These are phyloP conservation scores for Roridomyces roridus DNA, from an alignment of 768 basidiomycete species.

Conservation along the genomic window DNA sequence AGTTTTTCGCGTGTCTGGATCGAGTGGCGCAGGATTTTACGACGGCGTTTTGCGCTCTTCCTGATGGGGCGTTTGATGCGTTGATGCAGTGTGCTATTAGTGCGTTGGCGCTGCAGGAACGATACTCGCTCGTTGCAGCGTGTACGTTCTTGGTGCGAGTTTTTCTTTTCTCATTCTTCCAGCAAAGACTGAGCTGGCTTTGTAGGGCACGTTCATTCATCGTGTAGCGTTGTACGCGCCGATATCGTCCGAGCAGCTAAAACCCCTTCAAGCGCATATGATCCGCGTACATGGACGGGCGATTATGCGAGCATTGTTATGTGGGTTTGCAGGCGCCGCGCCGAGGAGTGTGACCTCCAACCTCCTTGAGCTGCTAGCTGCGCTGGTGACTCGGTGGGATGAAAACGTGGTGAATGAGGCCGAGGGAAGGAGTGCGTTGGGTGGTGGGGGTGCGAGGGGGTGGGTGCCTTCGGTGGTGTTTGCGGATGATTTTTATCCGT, in stretches of 20 bases:
- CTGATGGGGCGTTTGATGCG: constrained; percentile 66
- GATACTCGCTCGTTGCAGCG: constrained; percentile 84
- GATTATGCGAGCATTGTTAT: constrained; percentile 76
- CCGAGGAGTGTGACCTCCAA: constrained; percentile 86
- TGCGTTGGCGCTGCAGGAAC: constrained; percentile 76
- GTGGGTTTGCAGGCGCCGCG: constrained; percentile 83
- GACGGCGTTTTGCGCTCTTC: constrained; percentile 63
- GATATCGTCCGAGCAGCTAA: constrained; percentile 54
- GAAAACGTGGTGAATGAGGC: constrained; percentile 47
- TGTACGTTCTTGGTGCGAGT: constrained; percentile 80
- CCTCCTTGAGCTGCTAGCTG: constrained; percentile 81
- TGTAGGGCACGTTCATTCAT: constrained; percentile 68
- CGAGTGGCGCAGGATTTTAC: constrained; percentile 64
- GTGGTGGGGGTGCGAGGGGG: constrained; percentile 43
- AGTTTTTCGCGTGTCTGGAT: constrained; percentile 86
- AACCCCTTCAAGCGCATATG: constrained; percentile 49
- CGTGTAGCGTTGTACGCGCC: constrained; percentile 69
- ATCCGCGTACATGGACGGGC: constrained; percentile 61
- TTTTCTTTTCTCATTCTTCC: not conserved
- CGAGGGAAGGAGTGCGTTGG: constrained; percentile 21
- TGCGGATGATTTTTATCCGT: constrained; percentile 75
- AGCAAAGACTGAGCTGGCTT: not conserved
- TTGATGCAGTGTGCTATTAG: constrained; percentile 73
- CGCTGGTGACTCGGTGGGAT: constrained; percentile 63
- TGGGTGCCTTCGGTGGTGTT: constrained; percentile 83